Base-by-base conservation (phyloP, 192 early-diverging fungal genomes). In the Coemansia umbellata region DNA sequence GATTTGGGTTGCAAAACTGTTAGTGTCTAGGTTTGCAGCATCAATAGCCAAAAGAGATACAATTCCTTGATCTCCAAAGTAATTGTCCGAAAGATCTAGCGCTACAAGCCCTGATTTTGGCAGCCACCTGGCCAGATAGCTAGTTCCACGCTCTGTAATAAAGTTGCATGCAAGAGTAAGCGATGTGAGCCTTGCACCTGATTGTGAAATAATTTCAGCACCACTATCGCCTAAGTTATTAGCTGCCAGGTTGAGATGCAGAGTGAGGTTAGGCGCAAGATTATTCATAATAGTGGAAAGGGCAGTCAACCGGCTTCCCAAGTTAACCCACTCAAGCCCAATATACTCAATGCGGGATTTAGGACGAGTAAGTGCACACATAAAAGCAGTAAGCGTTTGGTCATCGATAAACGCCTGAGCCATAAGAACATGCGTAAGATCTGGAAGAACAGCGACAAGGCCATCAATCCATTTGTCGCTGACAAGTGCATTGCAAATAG, bases 41-140 rank as follows among this genome's bases (percentile, higher is more conserved):
- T 59, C 53, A 2, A 50, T 52, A n/a, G 60, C 35, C 9, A 69
- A 36, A 10, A 75, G 39, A 15, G 73, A 58, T 0, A 54, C 30
- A 9, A 75, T 51, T 11, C 73, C 73, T 45, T 75, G 73, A 22
- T 75, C 73, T 17, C 73, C 73, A 61, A 75, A 75, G 37, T 75
- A 59, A 44, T 75, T 75, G 50, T 75, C 73, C 3, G 66, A 69
- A 26, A 75, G 50, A 31, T 75, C 73, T 22, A 75, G 39, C 1
- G 47, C 33, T 9, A 37, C 32, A 37, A 75, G 15, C 3, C 63
- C 60, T 4, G 66, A 68, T 5, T 22, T 24, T 1, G 65, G 72
- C 31, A 75, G 65, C 72, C 72, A 75, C 31, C 60, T 58, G 27
- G 72, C 72, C 9, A 75, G 48, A 31, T 53, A 51, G 0, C 55